These are phyloP conservation scores for Venturia effusa DNA, from an alignment of 2,329 filamentous ascomycete genomes.

Conservation along the genomic window DNA sequence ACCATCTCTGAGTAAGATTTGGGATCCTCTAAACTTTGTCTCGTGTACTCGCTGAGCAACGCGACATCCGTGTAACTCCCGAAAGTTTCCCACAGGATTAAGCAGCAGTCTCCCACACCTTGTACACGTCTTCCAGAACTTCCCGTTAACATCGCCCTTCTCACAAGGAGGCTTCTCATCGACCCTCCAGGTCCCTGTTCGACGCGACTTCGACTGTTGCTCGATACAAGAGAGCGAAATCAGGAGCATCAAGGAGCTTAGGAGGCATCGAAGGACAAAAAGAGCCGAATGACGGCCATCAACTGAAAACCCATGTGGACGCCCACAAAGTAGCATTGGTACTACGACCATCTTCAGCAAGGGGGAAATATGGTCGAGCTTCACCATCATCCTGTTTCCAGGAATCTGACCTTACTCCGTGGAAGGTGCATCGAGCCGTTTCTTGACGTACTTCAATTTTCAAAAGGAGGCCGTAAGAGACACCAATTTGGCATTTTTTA, in stretches of 20 bases:
- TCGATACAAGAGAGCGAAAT: background rate
- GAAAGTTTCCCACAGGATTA: background rate
- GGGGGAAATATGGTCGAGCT: background rate
- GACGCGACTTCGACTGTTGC: background rate
- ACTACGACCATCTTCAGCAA: background rate
- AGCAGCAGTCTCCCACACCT: background rate
- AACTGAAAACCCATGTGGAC: background rate
- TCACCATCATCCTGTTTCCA: background rate
- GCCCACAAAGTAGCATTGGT: background rate
- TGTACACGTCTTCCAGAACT: background rate
- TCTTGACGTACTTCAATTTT: slow-evolving; percentile 51
- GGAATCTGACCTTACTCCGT: slow-evolving; percentile 16
- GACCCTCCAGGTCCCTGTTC: background rate
- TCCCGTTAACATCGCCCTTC: background rate
- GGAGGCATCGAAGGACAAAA: background rate
- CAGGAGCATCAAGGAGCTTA: background rate
- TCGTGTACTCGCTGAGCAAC: background rate
- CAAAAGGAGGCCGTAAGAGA: slow-evolving; percentile 43
- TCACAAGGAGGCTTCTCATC: background rate
- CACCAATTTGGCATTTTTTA: slow-evolving; percentile 1
- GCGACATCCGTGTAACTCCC: background rate
- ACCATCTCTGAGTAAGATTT: background rate
- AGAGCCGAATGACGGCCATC: background rate
- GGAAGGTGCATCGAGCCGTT: slow-evolving; percentile 60
- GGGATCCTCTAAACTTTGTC: background rate